Evolutionary conservation across 345 rosid species (phyloP).

Genomic region (Citrus inodora): DNA sequence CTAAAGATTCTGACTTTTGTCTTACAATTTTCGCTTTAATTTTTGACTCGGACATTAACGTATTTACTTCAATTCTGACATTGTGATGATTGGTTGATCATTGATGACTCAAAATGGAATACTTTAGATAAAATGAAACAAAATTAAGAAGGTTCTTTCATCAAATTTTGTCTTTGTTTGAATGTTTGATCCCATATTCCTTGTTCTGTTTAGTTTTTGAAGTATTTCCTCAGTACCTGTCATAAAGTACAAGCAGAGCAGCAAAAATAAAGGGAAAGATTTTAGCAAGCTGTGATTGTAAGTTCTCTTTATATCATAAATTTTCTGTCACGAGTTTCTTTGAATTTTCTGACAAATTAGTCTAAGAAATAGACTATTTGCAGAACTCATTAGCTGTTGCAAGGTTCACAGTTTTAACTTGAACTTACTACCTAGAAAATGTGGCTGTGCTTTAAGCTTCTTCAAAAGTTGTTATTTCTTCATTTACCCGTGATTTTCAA

Average conservation of each 20-base stretch:
- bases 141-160: background rate
- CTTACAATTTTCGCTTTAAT: background rate
- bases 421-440: background rate
- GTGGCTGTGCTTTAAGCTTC: constrained; percentile 4
- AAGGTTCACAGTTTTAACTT: background rate
- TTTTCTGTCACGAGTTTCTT: background rate
- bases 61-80: constrained; percentile 4
- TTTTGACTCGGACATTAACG: background rate
- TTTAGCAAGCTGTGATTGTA: background rate
- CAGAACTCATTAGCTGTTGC: background rate
- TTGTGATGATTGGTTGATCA: background rate
- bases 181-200: constrained; percentile 7
- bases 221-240: background rate
- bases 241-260: background rate
- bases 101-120: background rate
- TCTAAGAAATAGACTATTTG: background rate
- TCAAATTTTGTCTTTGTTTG: background rate
- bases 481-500: constrained; percentile 19
- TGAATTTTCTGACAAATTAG: background rate
- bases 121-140: background rate
- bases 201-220: constrained; percentile 2
- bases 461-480: background rate
- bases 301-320: background rate
- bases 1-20: constrained; percentile 12
- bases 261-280: background rate